Percentiles rank a stretch among this genome's conserved stretches.
Evolutionary conservation across 2,329 filamentous ascomycete species (phyloP).

Genomic region (Trichoderma sp.): DNA sequence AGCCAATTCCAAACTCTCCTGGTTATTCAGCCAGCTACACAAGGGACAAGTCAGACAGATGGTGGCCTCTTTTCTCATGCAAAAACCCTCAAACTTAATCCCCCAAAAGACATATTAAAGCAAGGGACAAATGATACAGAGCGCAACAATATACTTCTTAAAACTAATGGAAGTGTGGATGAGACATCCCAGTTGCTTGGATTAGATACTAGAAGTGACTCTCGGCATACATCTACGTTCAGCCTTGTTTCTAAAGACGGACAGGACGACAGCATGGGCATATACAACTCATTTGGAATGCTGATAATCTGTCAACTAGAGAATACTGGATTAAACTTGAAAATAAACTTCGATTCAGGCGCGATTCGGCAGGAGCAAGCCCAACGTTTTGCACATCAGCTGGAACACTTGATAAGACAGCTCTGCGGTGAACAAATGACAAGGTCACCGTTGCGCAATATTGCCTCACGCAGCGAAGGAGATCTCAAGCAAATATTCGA

Average conservation of each 20-base stretch:
- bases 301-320: constrained; percentile 9
- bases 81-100: background rate
- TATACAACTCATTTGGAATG: background rate
- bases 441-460: background rate
- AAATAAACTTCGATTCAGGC: constrained; percentile 17
- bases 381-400: constrained; percentile 10
- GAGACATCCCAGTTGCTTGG: background rate
- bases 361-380: constrained; percentile 10
- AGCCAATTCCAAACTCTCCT: constrained; percentile 23
- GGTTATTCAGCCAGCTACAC: background rate
- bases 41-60: background rate
- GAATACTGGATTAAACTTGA: background rate
- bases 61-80: background rate
- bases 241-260: constrained; percentile 5
- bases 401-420: constrained; percentile 19
- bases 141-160: background rate
- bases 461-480: constrained; percentile 3
- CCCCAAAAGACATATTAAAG: background rate
- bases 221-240: background rate
- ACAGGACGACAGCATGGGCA: background rate
- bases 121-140: background rate
- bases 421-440: background rate
- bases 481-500: constrained; percentile 24
- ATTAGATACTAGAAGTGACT: background rate
- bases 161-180: background rate